These are phyloP conservation scores for Yamadazyma atlantica DNA, from an alignment of 1,139 yeast species.

Conservation along the genomic window DNA sequence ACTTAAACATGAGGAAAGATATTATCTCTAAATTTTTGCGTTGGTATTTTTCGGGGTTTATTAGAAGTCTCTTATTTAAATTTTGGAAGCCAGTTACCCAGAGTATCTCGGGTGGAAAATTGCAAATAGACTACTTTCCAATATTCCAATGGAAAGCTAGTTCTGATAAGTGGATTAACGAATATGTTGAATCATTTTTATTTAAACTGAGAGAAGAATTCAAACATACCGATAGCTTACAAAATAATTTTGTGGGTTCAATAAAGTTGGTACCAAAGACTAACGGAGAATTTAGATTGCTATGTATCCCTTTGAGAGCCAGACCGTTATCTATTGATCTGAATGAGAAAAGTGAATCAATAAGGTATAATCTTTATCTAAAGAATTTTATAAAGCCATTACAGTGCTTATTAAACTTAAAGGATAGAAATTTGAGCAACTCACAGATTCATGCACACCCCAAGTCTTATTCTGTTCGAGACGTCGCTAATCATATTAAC, in stretches of 20 bases:
- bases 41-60: conserved; percentile 58
- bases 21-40: conserved; percentile 42
- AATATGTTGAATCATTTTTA: conserved; percentile 37
- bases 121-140: conserved; percentile 46
- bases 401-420: conserved; percentile 12
- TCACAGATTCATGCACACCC: conserved; percentile 19
- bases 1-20: conserved; percentile 27
- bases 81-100: conserved; percentile 66
- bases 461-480: conserved; percentile 26
- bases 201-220: conserved; percentile 10
- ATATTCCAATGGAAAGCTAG: conserved; percentile 59
- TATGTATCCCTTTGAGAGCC: conserved; percentile 52
- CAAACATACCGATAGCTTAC: conserved; percentile 5
- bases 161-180: conserved; percentile 38
- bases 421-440: conserved; percentile 18
- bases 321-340: conserved; percentile 14
- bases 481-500: conserved; percentile 23
- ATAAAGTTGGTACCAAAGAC: conserved; percentile 55
- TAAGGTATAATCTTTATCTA: conserved; percentile 18
- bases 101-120: conserved; percentile 29
- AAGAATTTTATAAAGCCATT: conserved; percentile 24
- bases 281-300: conserved; percentile 52
- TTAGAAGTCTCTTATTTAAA: conserved; percentile 48
- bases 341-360: conserved; percentile 12
- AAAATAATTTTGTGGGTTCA: conserved; percentile 31